These are phyloP conservation scores for Metarhizium rileyi DNA, from an alignment of 2,329 filamentous ascomycete genomes.

Conservation along the genomic window DNA sequence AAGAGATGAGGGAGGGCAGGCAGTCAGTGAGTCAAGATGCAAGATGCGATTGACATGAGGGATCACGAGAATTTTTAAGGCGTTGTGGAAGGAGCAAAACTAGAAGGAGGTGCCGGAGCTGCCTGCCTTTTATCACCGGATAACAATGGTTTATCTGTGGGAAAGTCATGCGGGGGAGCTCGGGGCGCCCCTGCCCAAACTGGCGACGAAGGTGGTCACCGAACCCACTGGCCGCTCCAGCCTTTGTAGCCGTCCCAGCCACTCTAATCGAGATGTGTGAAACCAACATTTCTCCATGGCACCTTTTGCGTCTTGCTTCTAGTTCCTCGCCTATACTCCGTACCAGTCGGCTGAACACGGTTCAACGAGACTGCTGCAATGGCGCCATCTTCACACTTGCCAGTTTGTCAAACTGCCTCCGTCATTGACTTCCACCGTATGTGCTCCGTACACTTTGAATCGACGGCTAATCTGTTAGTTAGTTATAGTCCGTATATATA, in stretches of 20 bases:
- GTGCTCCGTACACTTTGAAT: background rate
- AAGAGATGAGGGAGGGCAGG: background rate
- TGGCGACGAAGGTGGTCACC: background rate
- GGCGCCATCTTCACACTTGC: no score
- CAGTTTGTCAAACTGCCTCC: background rate
- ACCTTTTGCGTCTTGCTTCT: background rate
- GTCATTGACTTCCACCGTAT: no score
- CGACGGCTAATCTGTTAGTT: no score
- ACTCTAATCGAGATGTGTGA: background rate
- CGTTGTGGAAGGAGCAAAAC: background rate
- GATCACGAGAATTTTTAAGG: background rate
- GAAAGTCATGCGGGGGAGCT: background rate
- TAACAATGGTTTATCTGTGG: constrained; percentile 3
- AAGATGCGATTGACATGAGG: background rate
- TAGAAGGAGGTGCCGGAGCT: constrained; percentile 1
- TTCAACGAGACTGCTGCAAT: background rate
- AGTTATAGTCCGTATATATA: no score
- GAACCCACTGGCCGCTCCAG: background rate
- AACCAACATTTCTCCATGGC: background rate
- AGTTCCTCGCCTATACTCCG: background rate
- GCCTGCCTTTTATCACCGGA: constrained; percentile 6
- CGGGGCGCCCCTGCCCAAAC: background rate
- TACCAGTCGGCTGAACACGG: background rate
- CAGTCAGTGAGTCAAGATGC: background rate
- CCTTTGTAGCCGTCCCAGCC: background rate